These are phyloP conservation scores for Penicillium sp. DNA, from an alignment of 2,329 filamentous ascomycete genomes.

Conservation along the genomic window DNA sequence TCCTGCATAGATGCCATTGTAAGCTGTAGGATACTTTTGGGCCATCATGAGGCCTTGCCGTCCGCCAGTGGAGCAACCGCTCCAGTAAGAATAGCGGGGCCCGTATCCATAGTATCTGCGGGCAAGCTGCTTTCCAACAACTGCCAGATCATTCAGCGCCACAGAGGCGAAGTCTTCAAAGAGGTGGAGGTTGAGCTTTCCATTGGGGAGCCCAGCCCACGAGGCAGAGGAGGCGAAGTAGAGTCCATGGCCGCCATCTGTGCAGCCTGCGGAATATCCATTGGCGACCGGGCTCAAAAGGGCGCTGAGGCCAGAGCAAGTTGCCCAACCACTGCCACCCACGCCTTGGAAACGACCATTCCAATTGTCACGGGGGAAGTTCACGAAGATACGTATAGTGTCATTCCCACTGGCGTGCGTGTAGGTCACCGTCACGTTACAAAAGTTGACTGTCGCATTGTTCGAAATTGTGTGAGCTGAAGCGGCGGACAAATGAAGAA, in stretches of 20 bases:
- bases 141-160: slow-evolving; percentile 34
- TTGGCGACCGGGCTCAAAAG: slow-evolving; percentile 1
- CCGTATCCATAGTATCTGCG: slow-evolving; percentile 30
- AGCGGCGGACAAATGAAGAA: no score
- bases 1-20: neutral
- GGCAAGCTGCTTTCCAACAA: slow-evolving; percentile 30
- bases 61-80: slow-evolving; percentile 24
- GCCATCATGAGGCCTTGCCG: slow-evolving; percentile 36
- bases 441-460: slow-evolving; percentile 1
- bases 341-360: slow-evolving; percentile 38
- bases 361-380: slow-evolving; percentile 35
- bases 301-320: neutral
- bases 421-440: slow-evolving; percentile 35
- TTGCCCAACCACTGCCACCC: slow-evolving; percentile 38
- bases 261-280: slow-evolving; percentile 20
- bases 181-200: slow-evolving; percentile 34
- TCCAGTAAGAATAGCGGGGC: slow-evolving; percentile 19
- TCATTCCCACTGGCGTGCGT: slow-evolving; percentile 39
- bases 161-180: slow-evolving; percentile 36
- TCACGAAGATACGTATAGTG: slow-evolving; percentile 29
- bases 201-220: slow-evolving; percentile 18
- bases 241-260: slow-evolving; percentile 15
- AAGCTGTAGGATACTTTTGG: slow-evolving; percentile 49
- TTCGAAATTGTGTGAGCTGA: no score
- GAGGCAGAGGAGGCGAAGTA: neutral